Evolutionary conservation across 192 early-diverging fungal species (phyloP).

Genomic region (Ambispora gerdemannii): DNA sequence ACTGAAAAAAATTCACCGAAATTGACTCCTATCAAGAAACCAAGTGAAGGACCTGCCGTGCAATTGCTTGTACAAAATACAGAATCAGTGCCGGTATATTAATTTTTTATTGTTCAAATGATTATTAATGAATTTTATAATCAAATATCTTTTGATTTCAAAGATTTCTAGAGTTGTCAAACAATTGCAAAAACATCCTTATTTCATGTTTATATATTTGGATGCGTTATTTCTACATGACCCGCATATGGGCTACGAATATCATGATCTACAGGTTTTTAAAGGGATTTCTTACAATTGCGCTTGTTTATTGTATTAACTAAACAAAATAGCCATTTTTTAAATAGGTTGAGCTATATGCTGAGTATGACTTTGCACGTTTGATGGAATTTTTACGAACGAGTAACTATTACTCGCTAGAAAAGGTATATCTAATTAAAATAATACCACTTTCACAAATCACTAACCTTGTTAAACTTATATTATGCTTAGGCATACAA

Average conservation of each 20-base stretch:
- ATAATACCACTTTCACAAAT: neutral
- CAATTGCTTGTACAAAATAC: slow-evolving; percentile 80
- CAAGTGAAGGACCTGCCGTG: slow-evolving; percentile 60
- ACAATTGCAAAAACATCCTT: slow-evolving; percentile 56
- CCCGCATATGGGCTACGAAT: slow-evolving; percentile 64
- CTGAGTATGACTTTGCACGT: slow-evolving; percentile 74
- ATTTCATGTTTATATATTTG: slow-evolving; percentile 84
- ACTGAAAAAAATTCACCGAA: neutral
- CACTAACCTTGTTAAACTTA: neutral
- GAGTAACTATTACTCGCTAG: slow-evolving; percentile 73
- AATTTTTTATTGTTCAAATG: neutral
- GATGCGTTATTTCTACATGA: slow-evolving; percentile 82
- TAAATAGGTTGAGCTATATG: slow-evolving; percentile 77
- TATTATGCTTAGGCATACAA: slow-evolving; percentile 59
- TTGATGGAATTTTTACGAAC: slow-evolving; percentile 83
- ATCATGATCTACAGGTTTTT: slow-evolving; percentile 62
- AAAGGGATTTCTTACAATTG: no score
- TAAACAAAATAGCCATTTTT: no score
- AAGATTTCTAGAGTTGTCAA: slow-evolving; percentile 65
- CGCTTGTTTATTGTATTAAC: no score
- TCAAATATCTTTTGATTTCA: neutral
- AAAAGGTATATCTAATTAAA: slow-evolving; percentile 50
- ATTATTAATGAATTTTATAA: neutral
- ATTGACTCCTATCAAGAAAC: slow-evolving; percentile 34
- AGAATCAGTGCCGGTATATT: slow-evolving; percentile 75